phyloP scores from a whole-genome alignment of 108 stramenopile genomes.

The Craspedostauros australis region DNA sequence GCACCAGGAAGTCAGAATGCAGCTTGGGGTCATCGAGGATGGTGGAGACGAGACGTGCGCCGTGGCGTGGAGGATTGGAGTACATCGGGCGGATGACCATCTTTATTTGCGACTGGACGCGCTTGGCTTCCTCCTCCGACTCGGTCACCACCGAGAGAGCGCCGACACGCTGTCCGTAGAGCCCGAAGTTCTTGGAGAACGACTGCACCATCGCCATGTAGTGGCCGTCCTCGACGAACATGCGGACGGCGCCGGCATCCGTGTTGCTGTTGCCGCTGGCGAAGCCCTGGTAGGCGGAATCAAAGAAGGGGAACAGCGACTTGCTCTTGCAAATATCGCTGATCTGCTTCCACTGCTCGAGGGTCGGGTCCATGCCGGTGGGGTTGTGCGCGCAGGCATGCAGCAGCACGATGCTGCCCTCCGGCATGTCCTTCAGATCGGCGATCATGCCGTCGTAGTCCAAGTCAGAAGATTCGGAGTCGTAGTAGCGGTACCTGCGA shows the following conservation, averaged over 20 bases:
- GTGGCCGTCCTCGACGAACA: slow-evolving; percentile 97
- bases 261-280: slow-evolving; percentile 91
- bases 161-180: slow-evolving; percentile 97
- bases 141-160: slow-evolving; percentile 87
- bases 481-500: slow-evolving; percentile 88
- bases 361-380: slow-evolving; percentile 89
- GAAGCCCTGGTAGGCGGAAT: slow-evolving; percentile 92
- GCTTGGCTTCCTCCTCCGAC: slow-evolving; percentile 84
- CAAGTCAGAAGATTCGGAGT: slow-evolving; percentile 63
- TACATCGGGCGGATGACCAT: slow-evolving; percentile 96
- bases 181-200: slow-evolving; percentile 99
- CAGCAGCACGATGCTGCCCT: slow-evolving; percentile 83
- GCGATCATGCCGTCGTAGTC: slow-evolving; percentile 86
- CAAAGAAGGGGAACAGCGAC: slow-evolving; percentile 91
- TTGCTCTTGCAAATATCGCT: slow-evolving; percentile 74
- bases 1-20: slow-evolving; percentile 75
- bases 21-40: slow-evolving; percentile 81
- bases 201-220: slow-evolving; percentile 89
- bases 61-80: slow-evolving; percentile 96
- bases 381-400: slow-evolving; percentile 80
- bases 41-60: slow-evolving; percentile 91
- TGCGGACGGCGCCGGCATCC: slow-evolving; percentile 91
- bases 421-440: slow-evolving; percentile 82
- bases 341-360: slow-evolving; percentile 94
- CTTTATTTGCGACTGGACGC: slow-evolving; percentile 94